Evolutionary conservation across 768 basidiomycete genomes (phyloP), one percentile per base, ranked within the genome.

Genomic region (Calocybe gangraenosa): DNA sequence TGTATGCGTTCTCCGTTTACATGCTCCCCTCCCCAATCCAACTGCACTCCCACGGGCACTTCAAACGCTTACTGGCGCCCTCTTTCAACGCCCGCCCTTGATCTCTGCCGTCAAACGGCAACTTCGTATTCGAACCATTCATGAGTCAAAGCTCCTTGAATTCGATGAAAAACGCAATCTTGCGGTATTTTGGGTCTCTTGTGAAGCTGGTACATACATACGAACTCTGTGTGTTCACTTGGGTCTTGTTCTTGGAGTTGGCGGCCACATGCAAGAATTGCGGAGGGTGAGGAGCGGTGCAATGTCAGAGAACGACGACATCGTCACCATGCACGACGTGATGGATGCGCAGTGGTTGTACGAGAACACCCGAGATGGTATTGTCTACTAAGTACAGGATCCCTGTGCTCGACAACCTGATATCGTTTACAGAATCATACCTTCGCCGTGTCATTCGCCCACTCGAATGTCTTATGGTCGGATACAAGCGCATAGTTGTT

Each of bases 251-350:
- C 73, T 97, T 30, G 96, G 96, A 50, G 95, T 98, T 21, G 96
- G 96, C 18, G 96, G 94, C n/a, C 96, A 99, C 66, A 99, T 99
- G 96, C 95, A 99, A 69, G 96, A 99, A 65, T 76, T 99, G 47
- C 78, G 96, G 56, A 74, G 96, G 57, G 95, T 98, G 11, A 74
- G 96, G 53, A 91, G 87, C 61, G 96, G 96, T 58, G 95, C 94
- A 39, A 85, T 97, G 80, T 90, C 87, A 39, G 96, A 99, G 71
- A 93, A 91, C 62, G 95, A 98, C 61, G 93, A 93, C 56, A 92
- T 97, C 58, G 96, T 98, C 49, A 94, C 95, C 17, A 99, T 99
- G 96, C 96, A 99, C 68, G 96, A 99, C 63, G 95, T 99, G 21
- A 70, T 99, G 68, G 96, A 99, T 65, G 96, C 96, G 10, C 96